phyloP scores from a whole-genome alignment of 192 early-diverging fungal species.

The Chytriomyces sp. region DNA sequence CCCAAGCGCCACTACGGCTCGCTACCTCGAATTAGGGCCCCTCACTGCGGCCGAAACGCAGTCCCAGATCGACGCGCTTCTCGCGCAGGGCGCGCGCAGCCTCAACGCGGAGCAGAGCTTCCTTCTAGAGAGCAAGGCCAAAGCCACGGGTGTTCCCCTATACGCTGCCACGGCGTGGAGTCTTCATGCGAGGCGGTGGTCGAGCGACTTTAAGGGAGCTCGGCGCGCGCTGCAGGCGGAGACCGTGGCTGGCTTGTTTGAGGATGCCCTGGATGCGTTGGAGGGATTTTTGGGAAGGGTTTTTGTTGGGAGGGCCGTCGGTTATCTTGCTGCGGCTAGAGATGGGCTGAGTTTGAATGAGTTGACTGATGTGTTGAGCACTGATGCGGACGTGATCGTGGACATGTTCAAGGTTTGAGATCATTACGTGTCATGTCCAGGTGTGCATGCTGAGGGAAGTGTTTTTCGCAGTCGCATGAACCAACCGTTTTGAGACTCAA shows the following conservation, averaged over 20 bases:
- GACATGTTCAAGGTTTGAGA: constrained; percentile 20
- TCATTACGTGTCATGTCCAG: neutral
- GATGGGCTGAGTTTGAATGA: constrained; percentile 26
- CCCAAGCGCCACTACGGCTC: neutral
- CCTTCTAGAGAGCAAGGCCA: constrained; percentile 3
- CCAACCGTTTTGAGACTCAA: constrained; percentile 27
- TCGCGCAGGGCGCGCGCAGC: neutral
- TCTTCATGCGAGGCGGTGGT: constrained; percentile 17
- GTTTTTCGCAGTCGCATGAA: constrained; percentile 9
- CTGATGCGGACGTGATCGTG: constrained; percentile 29
- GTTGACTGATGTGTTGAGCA: constrained; percentile 31
- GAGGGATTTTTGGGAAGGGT: constrained; percentile 17
- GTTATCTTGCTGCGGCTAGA: constrained; percentile 26
- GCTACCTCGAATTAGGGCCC: constrained; percentile 19
- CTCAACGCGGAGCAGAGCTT: constrained; percentile 16
- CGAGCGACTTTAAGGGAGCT: neutral
- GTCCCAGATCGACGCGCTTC: neutral
- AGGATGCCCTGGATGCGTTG: constrained; percentile 19
- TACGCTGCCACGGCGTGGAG: constrained; percentile 22
- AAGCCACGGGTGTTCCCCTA: constrained; percentile 26
- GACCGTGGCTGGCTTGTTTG: constrained; percentile 18
- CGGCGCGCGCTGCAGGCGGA: constrained; percentile 7
- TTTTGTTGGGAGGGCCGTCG: constrained; percentile 16
- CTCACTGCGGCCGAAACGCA: constrained; percentile 4
- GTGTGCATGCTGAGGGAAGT: neutral